These are phyloP conservation scores for Rhizoclosmatium sp. DNA, from an alignment of 192 early-diverging fungal genomes.

Conservation along the genomic window DNA sequence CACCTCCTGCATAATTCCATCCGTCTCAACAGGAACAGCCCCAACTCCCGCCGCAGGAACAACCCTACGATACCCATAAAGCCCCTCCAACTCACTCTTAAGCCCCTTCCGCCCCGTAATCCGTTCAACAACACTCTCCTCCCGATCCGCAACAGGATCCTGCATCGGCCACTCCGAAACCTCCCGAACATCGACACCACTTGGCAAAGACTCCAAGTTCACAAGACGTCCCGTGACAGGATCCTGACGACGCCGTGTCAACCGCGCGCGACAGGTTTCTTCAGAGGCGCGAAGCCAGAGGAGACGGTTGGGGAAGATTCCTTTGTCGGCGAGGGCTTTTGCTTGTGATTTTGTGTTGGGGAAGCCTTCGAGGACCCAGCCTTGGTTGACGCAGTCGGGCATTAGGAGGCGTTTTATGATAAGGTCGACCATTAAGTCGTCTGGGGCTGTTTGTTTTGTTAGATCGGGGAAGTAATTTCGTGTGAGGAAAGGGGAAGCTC, in stretches of 20 bases:
- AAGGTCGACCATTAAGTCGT: constrained; percentile 45
- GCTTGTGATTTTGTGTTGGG: constrained; percentile 50
- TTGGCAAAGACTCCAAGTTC: constrained; percentile 36
- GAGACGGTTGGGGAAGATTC: constrained; percentile 57
- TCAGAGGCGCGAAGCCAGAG: constrained; percentile 44
- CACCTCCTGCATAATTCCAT: constrained; percentile 58
- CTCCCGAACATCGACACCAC: not conserved
- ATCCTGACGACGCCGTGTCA: constrained; percentile 42
- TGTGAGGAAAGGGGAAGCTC: not conserved
- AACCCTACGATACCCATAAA: constrained; percentile 38
- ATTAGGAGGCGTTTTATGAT: constrained; percentile 45
- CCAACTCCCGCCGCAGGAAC: not conserved
- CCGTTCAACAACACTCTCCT: constrained; percentile 35
- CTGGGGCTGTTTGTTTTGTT: constrained; percentile 35
- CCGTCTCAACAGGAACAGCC: constrained; percentile 15
- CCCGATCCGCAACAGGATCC: constrained; percentile 37
- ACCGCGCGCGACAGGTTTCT: constrained; percentile 46
- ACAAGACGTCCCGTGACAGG: constrained; percentile 36
- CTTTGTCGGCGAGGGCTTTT: constrained; percentile 39
- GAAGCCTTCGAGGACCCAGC: constrained; percentile 63
- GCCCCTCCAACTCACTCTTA: constrained; percentile 36
- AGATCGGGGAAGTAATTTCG: not conserved
- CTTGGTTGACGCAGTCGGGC: constrained; percentile 52
- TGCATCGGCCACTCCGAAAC: constrained; percentile 32
- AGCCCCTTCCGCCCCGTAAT: constrained; percentile 27